These are phyloP conservation scores for Didymellaceae sp. DNA, from an alignment of 2,329 filamentous ascomycete species.

Conservation along the genomic window DNA sequence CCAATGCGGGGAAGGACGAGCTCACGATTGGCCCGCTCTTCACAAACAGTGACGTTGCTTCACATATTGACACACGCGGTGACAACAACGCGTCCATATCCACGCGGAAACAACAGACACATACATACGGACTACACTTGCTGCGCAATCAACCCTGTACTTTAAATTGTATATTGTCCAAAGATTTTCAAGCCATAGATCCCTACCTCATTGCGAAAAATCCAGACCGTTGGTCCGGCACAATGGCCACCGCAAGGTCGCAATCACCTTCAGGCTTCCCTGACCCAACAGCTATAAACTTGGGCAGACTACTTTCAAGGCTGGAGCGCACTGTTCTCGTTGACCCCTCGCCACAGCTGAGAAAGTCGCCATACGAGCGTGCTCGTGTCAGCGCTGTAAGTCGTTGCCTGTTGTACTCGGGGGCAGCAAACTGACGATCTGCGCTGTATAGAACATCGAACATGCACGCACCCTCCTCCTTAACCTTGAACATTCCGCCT, in stretches of 20 bases:
- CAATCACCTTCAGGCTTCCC: slow-evolving; percentile 33
- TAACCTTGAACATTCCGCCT: slow-evolving; percentile 72
- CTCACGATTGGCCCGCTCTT: not conserved
- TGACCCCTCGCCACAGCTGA: slow-evolving; percentile 64
- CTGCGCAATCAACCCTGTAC: no score
- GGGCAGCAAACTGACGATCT: not conserved
- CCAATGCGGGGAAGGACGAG: slow-evolving; percentile 1
- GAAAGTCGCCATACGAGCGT: slow-evolving; percentile 70
- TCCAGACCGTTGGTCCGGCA: not conserved
- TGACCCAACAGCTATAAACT: slow-evolving; percentile 52
- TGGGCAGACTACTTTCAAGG: slow-evolving; percentile 69
- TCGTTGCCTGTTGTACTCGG: not conserved
- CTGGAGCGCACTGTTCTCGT: slow-evolving; percentile 71
- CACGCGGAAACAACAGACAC: not conserved
- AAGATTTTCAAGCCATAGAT: no score
- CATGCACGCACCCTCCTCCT: slow-evolving; percentile 73
- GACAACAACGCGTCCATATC: no score
- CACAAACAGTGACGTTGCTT: slow-evolving; percentile 15
- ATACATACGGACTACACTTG: not conserved
- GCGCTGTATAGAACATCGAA: slow-evolving; percentile 66
- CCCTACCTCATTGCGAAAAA: not conserved
- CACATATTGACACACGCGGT: not conserved
- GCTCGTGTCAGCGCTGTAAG: slow-evolving; percentile 63
- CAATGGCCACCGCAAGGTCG: slow-evolving; percentile 29
- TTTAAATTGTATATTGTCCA: no score